A percentile compares a stretch with the other conserved stretches of the same genome.
These are phyloP conservation scores for Paramecium primaurelia DNA, from an alignment of 73 alveolate genomes.

Conservation along the genomic window DNA sequence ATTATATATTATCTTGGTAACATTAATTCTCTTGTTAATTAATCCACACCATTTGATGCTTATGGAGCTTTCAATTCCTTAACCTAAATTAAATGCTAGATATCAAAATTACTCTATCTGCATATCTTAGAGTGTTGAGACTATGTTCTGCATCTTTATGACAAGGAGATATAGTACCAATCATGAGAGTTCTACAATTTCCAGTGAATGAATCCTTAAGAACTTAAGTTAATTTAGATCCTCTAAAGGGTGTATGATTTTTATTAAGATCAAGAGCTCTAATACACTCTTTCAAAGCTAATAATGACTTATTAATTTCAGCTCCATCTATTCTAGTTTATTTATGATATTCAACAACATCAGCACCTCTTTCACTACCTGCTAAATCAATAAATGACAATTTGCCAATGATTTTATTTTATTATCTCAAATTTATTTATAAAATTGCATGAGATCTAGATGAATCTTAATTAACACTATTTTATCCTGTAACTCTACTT, in stretches of 20 bases:
- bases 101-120: constrained; percentile 92
- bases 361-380: constrained; percentile 99
- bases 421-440: constrained; percentile 50
- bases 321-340: constrained; percentile 98
- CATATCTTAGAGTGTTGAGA: constrained; percentile 99
- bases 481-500: constrained; percentile 72
- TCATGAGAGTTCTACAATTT: constrained; percentile 99
- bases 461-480: constrained; percentile 69
- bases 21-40: constrained; percentile 66
- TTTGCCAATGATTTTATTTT: constrained; percentile 48
- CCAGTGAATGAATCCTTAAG: constrained; percentile 99
- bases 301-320: constrained; percentile 98
- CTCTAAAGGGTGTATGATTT: constrained; percentile 99
- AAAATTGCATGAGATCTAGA: constrained; percentile 72
- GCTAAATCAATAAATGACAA: constrained; percentile 96
- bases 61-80: constrained; percentile 95
- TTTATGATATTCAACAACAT: constrained; percentile 91
- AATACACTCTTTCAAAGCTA: constrained; percentile 99
- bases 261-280: constrained; percentile 98
- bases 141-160: constrained; percentile 96
- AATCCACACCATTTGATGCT: constrained; percentile 50
- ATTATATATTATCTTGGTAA: constrained; percentile 62
- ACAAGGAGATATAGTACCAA: constrained; percentile 98
- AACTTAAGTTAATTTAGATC: constrained; percentile 93
- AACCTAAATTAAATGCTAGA: neutral